Base-by-base conservation (phyloP, 176 grass and related monocot genomes). In the Carex myosuroides region DNA sequence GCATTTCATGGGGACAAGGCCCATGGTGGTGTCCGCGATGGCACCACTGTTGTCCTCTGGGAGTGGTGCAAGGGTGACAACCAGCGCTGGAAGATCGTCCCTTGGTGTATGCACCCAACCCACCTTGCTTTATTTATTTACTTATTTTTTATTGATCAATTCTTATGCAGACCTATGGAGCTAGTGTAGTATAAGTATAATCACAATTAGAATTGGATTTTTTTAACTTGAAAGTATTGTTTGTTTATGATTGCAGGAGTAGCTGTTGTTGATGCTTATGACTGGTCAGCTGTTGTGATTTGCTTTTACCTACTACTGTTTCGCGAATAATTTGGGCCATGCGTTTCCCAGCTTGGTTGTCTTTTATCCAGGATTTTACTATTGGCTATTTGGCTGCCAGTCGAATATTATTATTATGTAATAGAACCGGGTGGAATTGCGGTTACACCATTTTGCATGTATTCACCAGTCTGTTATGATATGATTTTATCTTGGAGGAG, bases 1-100 rank as follows among this genome's bases (percentile, higher is more conserved):
- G 85, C 64, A 8, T 87, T 83, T 30, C 52, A 87, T 2, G 85
- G 85, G 3, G 66, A 83, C 14, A 83, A 87, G 79, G n/a, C 46
- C 8, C 79, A 83, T n/a, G 79, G 85, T 1, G 85, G 85, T 0
- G 85, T 87, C 24, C 54, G 35, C 2, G 85, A 87, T 8, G 79
- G 85, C 42, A 87, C 85, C 14, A 87, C 79, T 18, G 12, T 87
- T 46, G 79, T 63, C 41, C 85, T 87, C 4, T 83, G 66, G 66
- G 53, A 83, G 12, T 87, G 85, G 85, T 14, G 3, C 13, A 8
- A 87, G 52, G 85, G 85, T 0, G 85, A 87, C 79, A 87, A 87
- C 54, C 79, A 87, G 79, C 64, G 85, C 33, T 87, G 85, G 85
- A 87, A 87, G 79, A 87, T 87, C 13, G 26, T 24, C 60, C 66